Evolutionary conservation across 1,139 yeast species (phyloP), one percentile per base, ranked within the genome.

Genomic region (Hemisphaericaspora xylanilytica): DNA sequence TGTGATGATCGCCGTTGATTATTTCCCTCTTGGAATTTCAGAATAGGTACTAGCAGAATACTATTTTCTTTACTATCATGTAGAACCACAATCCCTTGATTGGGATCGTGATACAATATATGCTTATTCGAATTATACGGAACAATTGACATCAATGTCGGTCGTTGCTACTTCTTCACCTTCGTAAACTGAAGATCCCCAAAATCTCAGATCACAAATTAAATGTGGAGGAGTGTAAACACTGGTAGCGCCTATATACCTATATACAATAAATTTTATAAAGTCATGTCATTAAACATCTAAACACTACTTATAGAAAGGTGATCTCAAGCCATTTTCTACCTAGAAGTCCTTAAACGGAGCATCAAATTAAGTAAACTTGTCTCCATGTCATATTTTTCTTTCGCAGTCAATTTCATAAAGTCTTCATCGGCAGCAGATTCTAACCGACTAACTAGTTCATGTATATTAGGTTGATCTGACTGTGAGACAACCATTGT

Each of bases 11-110:
- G 28, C 10, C 42, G 26, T 17, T 18, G 18, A 20, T 9, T 15
- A 13, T 21, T 36, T 17, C 28, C 14, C 32, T 32, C 12, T 3
- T 32, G 28, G 10, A n/a, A 11, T 12, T 17, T 24, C 24, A 35
- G 28, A 4, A 58, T 52, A 5, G 62, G 49, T 10, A 63, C 48
- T 33, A 73, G 47, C 48, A 67, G 70, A 27, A 74, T 56, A 11
- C 71, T 62, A 29, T 73, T 69, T 3, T 69, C 62, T 33, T 56
- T 56, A 35, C 65, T 60, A 48, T 75, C 67, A 45, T 72, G 75
- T 1, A 74, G 50, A 4, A 75, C 78, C 25, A 74, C 49, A 9
- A 75, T 59, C 14, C 73, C 72, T 26, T 64, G 61, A 22, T 58
- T 52, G 3, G 72, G 63, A 44, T 72, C 69, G 37, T 67, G 69